Base-by-base conservation (phyloP, 2,329 filamentous ascomycete species). In the Aureobasidium sp. region DNA sequence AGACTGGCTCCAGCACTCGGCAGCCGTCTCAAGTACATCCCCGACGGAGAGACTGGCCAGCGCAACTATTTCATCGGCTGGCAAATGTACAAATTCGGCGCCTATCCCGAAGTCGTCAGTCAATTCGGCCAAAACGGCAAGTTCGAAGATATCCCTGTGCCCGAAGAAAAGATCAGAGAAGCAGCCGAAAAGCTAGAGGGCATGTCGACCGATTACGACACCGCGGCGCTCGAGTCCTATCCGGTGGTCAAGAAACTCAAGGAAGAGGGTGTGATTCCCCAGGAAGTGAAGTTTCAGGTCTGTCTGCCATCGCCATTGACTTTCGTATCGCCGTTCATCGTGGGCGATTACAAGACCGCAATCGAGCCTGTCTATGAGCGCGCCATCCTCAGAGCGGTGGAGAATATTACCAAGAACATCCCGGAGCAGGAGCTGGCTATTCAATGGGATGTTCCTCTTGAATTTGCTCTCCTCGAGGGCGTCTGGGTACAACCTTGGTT, bases 1-100 rank as follows among this genome's bases (percentile, higher is more conserved):
- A 67, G 63, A 33, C 67, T 72, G 39, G 60, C 63, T n/a, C 62
- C 66, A 7, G 64, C 64, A 5, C 68, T 77, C 2, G 70, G 73
- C 3, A 62, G 65, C 24, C 74, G 73, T 14, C 66, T 78, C 29
- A 68, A 66, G 29, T 70, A 71, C 37, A 71, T 78, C 3, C 75
- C 76, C 3, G 77, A 78, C 64, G 76, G 76, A 50, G 76, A 79
- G 64, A 73, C 74, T 7, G 74, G 69, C 15, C 48, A 69, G 44
- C 69, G 76, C 31, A 52, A 69, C 9, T 67, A 66, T 33, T 77
- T 72, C 59, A 70, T 73, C 15, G 56, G 59, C 39, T 77, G 69
- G 65, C 76, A 76, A 64, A 61, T 65, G 29, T 54, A 63, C 15
- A 63, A 71, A 27, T 75, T 77, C 65, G 49, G 61, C n/a, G 37